A percentile compares a stretch with the other conserved stretches of the same genome.
phyloP scores from a whole-genome alignment of 352 stramenopile species.

The Globisporangium mamillatum region DNA sequence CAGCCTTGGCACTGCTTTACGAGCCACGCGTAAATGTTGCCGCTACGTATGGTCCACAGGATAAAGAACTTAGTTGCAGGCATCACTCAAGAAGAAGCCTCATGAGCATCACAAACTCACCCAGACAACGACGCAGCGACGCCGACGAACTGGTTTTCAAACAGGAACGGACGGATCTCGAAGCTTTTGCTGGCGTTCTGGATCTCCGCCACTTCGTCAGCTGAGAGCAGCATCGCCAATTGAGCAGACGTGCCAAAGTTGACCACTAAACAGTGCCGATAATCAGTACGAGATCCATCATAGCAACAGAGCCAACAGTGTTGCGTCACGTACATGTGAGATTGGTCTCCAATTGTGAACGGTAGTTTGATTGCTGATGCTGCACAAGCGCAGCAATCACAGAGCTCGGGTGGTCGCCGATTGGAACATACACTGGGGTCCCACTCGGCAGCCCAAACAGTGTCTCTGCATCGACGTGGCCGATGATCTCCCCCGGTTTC shows the following conservation, averaged over 20 bases:
- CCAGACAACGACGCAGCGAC: slow-evolving; percentile 77
- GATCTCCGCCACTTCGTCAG: slow-evolving; percentile 27
- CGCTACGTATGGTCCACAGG: slow-evolving; percentile 25
- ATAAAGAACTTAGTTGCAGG: background rate
- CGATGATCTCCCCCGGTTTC: slow-evolving; percentile 47
- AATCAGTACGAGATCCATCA: background rate
- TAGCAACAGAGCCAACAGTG: background rate
- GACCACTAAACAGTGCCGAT: slow-evolving; percentile 30
- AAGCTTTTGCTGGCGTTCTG: slow-evolving; percentile 35
- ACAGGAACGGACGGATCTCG: slow-evolving; percentile 73
- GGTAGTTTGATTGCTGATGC: slow-evolving; percentile 19
- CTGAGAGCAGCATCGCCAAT: slow-evolving; percentile 60
- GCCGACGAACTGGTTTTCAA: slow-evolving; percentile 47
- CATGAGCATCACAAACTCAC: slow-evolving; percentile 22
- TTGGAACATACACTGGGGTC: slow-evolving; percentile 51
- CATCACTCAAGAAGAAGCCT: background rate
- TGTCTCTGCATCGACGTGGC: slow-evolving; percentile 15
- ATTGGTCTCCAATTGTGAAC: slow-evolving; percentile 26
- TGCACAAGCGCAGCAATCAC: slow-evolving; percentile 53
- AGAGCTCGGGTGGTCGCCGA: slow-evolving; percentile 79
- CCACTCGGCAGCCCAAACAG: slow-evolving; percentile 30
- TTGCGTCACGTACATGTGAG: slow-evolving; percentile 36
- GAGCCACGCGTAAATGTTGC: slow-evolving; percentile 70
- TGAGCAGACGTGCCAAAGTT: slow-evolving; percentile 85
- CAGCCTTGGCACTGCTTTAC: slow-evolving; percentile 58